Conservation (phyloP, 352 stramenopile genomes). For the Aphanomyces euteiches region DNA sequence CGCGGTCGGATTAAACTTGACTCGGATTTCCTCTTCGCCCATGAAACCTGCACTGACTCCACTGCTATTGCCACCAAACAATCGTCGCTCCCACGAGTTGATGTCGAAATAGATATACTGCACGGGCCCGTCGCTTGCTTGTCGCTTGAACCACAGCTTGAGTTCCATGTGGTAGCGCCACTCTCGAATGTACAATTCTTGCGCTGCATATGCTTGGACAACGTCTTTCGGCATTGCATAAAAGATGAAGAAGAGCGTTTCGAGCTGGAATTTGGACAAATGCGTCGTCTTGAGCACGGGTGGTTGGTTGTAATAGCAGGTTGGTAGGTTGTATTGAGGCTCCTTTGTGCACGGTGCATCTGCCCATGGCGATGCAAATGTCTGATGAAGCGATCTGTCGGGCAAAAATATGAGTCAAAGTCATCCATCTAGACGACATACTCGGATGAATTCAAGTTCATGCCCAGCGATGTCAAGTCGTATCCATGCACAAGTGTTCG, state of each 20-base stretch:
- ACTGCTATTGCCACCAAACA: slow-evolving; percentile 90
- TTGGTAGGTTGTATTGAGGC: slow-evolving; percentile 77
- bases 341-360: slow-evolving; percentile 71
- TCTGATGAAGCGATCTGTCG: slow-evolving; percentile 63
- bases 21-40: slow-evolving; percentile 91
- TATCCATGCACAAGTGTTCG: slow-evolving; percentile 74
- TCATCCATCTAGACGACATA: slow-evolving; percentile 35
- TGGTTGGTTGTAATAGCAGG: slow-evolving; percentile 91
- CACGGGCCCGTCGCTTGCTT: slow-evolving; percentile 38
- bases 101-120: slow-evolving; percentile 97
- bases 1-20: slow-evolving; percentile 82
- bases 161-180: slow-evolving; percentile 97
- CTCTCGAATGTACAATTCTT: slow-evolving; percentile 90
- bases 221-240: slow-evolving; percentile 98
- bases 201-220: slow-evolving; percentile 88
- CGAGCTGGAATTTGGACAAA: slow-evolving; percentile 97
- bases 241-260: slow-evolving; percentile 99
- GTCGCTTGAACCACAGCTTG: slow-evolving; percentile 96
- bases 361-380: slow-evolving; percentile 77
- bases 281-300: slow-evolving; percentile 97
- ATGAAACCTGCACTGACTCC: slow-evolving; percentile 85
- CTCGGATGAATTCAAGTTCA: slow-evolving; percentile 84
- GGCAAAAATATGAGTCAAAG: not conserved
- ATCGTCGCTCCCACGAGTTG: slow-evolving; percentile 90
- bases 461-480: slow-evolving; percentile 73